A percentile compares a stretch with the other conserved stretches of the same genome.
phyloP scores from a whole-genome alignment of 805 yeast genomes.

The Suhomyces sp. region DNA sequence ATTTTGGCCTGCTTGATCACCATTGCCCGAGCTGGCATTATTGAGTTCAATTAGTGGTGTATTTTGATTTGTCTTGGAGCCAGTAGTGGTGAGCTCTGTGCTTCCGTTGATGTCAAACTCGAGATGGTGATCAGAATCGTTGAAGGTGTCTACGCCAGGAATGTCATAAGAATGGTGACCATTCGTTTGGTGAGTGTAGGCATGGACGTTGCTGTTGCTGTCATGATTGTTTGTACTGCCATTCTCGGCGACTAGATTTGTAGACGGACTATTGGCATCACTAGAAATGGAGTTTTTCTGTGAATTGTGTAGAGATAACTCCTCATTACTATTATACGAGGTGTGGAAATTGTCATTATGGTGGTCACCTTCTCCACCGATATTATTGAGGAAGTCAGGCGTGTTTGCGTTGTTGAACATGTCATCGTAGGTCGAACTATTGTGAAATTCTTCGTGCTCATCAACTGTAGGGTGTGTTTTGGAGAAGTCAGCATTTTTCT shows the following conservation, averaged over 20 bases:
- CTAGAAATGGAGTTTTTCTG: background rate
- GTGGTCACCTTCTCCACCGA: background rate
- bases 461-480: background rate
- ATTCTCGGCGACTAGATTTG: constrained; percentile 7
- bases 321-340: background rate
- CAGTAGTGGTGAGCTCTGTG: constrained; percentile 11
- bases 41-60: background rate
- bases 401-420: constrained; percentile 7
- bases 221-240: background rate
- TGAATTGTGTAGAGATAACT: background rate
- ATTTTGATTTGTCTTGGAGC: background rate
- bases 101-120: constrained; percentile 10
- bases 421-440: background rate
- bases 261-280: constrained; percentile 9
- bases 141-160: background rate
- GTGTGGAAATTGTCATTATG: background rate
- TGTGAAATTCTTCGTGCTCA: background rate
- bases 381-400: constrained; percentile 16
- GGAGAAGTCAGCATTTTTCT: background rate
- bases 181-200: constrained; percentile 12
- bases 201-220: constrained; percentile 12
- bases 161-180: background rate
- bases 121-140: constrained; percentile 4
- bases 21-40: background rate
- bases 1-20: background rate